These are phyloP conservation scores for Hypoxylon crocopeplum DNA, from an alignment of 495 filamentous ascomycete species.

Conservation along the genomic window DNA sequence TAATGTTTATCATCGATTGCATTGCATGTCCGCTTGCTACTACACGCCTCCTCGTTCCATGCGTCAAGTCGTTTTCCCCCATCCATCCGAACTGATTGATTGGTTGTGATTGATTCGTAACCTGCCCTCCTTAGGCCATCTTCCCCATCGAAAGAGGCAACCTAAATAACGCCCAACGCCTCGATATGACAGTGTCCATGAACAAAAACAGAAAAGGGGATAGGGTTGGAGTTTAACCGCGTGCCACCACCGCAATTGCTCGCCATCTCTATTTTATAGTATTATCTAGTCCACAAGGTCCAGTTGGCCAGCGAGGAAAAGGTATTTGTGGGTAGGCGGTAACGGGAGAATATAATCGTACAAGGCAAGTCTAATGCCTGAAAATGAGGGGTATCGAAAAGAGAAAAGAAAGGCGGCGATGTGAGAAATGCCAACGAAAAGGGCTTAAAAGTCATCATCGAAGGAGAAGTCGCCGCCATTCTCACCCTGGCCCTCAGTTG, in stretches of 20 bases:
- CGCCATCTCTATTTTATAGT: conserved; percentile 26
- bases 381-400: conserved; percentile 35
- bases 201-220: conserved; percentile 9
- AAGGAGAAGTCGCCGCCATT: conserved; percentile 85
- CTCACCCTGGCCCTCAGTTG: conserved; percentile 63
- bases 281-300: conserved; percentile 15
- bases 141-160: background rate
- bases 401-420: conserved; percentile 6
- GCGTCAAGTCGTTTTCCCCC: conserved; percentile 28
- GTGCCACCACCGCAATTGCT: conserved; percentile 23
- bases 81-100: conserved; percentile 5
- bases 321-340: background rate
- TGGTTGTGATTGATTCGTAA: background rate
- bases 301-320: background rate
- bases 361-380: conserved; percentile 34
- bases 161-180: conserved; percentile 20
- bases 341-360: conserved; percentile 14
- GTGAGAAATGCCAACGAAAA: conserved; percentile 1
- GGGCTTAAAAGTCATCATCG: conserved; percentile 92
- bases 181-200: conserved; percentile 11
- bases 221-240: conserved; percentile 6
- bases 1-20: conserved; percentile 10
- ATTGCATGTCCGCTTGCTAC: conserved; percentile 1
- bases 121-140: background rate
- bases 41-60: conserved; percentile 20